phyloP scores from a whole-genome alignment of 345 rosid species.

The Linum tenue region DNA sequence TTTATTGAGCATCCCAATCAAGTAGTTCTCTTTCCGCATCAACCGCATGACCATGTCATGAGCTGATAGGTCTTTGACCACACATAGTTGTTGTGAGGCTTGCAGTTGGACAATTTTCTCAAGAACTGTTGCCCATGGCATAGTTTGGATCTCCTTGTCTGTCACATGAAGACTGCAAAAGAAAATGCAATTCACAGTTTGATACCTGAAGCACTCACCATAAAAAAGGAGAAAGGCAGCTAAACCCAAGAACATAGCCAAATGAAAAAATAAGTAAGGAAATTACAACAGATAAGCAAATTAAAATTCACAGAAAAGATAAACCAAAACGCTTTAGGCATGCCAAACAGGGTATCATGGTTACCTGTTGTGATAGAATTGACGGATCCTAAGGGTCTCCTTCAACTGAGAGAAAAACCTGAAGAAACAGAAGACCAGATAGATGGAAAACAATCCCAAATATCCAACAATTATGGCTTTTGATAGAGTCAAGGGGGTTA shows the following conservation, averaged over 20 bases:
- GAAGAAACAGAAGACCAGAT: slow-evolving; percentile 87
- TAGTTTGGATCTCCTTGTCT: slow-evolving; percentile 84
- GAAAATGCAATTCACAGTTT: background rate
- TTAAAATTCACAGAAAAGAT: too few species aligned
- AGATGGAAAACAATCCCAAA: slow-evolving; percentile 69
- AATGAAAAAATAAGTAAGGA: slow-evolving; percentile 4
- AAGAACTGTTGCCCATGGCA: slow-evolving; percentile 88
- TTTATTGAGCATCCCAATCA: slow-evolving; percentile 97
- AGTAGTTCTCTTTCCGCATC: slow-evolving; percentile 97
- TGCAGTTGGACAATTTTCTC: slow-evolving; percentile 85
- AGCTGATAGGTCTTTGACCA: slow-evolving; percentile 94
- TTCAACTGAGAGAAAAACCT: slow-evolving; percentile 86
- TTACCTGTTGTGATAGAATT: slow-evolving; percentile 76
- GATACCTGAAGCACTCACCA: slow-evolving; percentile 3
- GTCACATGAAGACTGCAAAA: slow-evolving; percentile 82
- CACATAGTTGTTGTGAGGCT: slow-evolving; percentile 71
- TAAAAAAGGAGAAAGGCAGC: background rate
- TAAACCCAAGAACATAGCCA: background rate
- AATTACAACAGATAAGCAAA: too few species aligned
- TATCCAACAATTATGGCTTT: slow-evolving; percentile 82
- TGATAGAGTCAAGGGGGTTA: slow-evolving; percentile 78
- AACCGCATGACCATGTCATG: slow-evolving; percentile 91
- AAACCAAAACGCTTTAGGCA: background rate
- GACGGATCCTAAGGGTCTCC: slow-evolving; percentile 72
- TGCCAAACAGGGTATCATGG: slow-evolving; percentile 10